Evolutionary conservation across 768 basidiomycete species (phyloP).

Genomic region (Pleurotus salmoneostramineus): DNA sequence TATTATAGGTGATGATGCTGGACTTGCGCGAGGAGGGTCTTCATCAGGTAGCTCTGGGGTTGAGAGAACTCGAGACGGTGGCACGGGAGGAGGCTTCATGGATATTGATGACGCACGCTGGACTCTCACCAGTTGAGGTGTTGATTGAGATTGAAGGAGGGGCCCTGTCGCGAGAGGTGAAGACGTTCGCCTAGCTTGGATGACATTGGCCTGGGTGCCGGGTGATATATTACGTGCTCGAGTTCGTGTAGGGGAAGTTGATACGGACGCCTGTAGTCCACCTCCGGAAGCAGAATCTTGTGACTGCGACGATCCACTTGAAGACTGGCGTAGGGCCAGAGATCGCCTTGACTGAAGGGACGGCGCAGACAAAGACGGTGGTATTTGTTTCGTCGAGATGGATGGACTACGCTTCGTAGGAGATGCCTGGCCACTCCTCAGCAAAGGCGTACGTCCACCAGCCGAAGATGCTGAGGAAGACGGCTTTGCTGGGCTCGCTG

Average conservation of each 20-base stretch:
- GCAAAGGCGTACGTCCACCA: constrained; percentile 22
- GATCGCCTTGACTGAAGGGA: constrained; percentile 4
- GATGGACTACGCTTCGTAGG: constrained; percentile 48
- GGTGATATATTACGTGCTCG: constrained; percentile 2
- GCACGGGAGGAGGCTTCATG: not conserved
- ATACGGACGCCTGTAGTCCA: not conserved
- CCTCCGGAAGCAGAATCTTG: not conserved
- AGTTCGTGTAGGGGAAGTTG: not conserved
- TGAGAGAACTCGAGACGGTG: not conserved
- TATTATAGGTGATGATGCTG: not conserved
- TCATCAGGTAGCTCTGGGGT: not conserved
- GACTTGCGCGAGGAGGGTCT: not conserved
- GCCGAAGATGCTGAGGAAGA: constrained; percentile 23
- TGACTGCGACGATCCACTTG: not conserved
- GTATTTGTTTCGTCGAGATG: not conserved
- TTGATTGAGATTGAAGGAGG: not conserved
- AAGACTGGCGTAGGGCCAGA: not conserved
- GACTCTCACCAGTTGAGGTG: constrained; percentile 2
- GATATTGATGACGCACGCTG: not conserved
- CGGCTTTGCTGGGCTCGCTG: constrained; percentile 60
- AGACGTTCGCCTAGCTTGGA: constrained; percentile 2
- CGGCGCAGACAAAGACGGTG: not conserved
- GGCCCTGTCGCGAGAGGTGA: not conserved
- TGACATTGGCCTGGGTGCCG: not conserved
- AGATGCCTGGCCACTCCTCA: constrained; percentile 33